Conservation (phyloP, 2,329 filamentous ascomycete genomes). For the Rhytidhysteron rufulum region DNA sequence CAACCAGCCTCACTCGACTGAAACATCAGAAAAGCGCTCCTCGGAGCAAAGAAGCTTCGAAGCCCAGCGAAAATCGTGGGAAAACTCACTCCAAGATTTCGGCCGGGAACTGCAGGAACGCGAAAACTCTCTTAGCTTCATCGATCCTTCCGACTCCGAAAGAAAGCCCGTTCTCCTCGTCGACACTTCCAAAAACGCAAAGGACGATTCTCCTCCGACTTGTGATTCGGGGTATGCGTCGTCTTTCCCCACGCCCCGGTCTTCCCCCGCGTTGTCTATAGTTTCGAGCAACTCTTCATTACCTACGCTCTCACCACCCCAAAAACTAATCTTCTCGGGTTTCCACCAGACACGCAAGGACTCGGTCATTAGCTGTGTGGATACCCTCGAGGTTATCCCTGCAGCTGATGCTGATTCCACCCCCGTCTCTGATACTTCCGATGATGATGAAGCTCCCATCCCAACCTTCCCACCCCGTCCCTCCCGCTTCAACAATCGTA, state of each 20-base stretch:
- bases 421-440: slow-evolving; percentile 28
- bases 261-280: too few relatives aligned
- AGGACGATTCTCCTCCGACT: slow-evolving; percentile 3
- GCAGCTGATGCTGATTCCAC: slow-evolving; percentile 17
- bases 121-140: background rate
- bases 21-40: too few relatives aligned
- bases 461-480: slow-evolving; percentile 14
- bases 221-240: too few relatives aligned
- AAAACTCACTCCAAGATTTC: background rate
- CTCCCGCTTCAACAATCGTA: slow-evolving; percentile 30
- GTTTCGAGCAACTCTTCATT: slow-evolving; percentile 8
- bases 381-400: slow-evolving; percentile 17
- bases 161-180: slow-evolving; percentile 2
- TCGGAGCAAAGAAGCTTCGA: too few relatives aligned
- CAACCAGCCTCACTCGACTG: slow-evolving; percentile 17
- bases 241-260: too few relatives aligned
- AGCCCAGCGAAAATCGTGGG: background rate
- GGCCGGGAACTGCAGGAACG: background rate
- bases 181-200: too few relatives aligned
- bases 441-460: slow-evolving; percentile 13
- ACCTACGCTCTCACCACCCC: background rate
- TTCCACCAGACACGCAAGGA: slow-evolving; percentile 20
- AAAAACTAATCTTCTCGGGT: background rate
- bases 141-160: background rate
- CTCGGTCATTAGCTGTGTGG: slow-evolving; percentile 17